Evolutionary conservation across 257 asterid species (phyloP), one percentile per base, ranked within the genome.

Genomic region (Orobanche coerulescens): DNA sequence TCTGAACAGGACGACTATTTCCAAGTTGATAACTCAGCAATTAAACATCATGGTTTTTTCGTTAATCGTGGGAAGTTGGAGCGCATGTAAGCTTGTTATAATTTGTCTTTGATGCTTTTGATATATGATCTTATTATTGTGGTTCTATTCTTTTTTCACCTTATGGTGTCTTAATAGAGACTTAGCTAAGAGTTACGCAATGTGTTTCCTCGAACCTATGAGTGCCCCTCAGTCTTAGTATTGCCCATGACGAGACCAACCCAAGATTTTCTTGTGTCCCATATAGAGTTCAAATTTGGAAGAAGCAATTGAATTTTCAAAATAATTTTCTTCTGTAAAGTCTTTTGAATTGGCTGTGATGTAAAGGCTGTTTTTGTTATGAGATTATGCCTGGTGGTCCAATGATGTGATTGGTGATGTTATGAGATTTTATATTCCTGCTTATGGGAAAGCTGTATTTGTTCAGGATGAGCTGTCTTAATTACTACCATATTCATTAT

Each of bases 21-120:
- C 77, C 87, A 82, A 78, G 95, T 90, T 61, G 97, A 90, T 67
- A 79, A 83, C 67, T 82, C 94, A 4, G 81, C 81, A 5, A 78
- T 78, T 63, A 90, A 90, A 58, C 97, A 90, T 72, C 94, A 82
- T 64, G 97, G 97, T 0, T 90, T 86, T 74, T 90, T 90, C 61
- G 88, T 90, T 55, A 87, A 90, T 58, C 84, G 95, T 9, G 97
- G 97, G 74, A 79, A 78, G 76, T 71, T 90, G 84, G 97, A 90
- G 66, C 83, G 90, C 28, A 28, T 70, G 97, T 90, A 79, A 81
- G 94, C 77, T 66, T 72, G 30, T 58, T 22, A 69, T 22, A 46
- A 12, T 19, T 66, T 25, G 49, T 19, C 46, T 66, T 48, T 24
- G 40, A 12, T 56, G 0, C 36, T 54, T 54, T 36, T 14, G 20